A percentile compares a stretch with the other conserved stretches of the same genome.
These are phyloP conservation scores for Punica granatum DNA, from an alignment of 345 rosid species.

Conservation along the genomic window DNA sequence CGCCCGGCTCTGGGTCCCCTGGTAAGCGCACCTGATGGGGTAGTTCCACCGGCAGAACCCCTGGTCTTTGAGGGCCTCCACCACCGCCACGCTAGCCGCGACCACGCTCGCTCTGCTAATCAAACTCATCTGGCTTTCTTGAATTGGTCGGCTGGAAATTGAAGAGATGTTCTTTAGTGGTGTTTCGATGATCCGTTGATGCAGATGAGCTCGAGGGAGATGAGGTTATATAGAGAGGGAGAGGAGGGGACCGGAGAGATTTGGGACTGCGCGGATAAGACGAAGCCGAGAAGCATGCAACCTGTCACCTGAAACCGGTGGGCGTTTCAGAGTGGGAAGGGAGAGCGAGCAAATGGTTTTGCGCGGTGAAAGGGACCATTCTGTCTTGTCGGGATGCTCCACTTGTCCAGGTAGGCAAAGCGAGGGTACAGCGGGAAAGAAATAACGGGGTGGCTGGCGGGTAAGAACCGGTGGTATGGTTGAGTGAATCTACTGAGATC, in stretches of 20 bases:
- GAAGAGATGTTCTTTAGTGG: not conserved
- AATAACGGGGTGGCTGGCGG: too few relatives aligned
- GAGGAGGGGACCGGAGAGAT: too few relatives aligned
- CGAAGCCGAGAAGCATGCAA: too few relatives aligned
- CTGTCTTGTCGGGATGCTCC: not conserved
- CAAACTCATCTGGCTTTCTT: slow-evolving; percentile 5
- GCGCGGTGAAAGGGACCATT: not conserved
- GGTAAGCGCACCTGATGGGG: slow-evolving; percentile 26
- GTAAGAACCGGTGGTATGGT: too few relatives aligned
- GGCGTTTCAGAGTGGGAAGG: not conserved
- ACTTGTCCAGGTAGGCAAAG: not conserved
- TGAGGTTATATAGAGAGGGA: not conserved
- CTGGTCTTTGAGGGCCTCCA: slow-evolving; percentile 48
- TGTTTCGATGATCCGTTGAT: not conserved
- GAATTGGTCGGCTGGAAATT: not conserved
- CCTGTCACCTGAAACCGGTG: slow-evolving; percentile 2
- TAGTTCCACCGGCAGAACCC: slow-evolving; percentile 49
- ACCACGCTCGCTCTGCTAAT: slow-evolving; percentile 37
- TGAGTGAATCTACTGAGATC: not conserved
- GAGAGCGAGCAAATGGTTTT: not conserved
- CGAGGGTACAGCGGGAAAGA: not conserved
- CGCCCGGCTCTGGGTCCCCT: slow-evolving; percentile 22
- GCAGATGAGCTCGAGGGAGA: not conserved
- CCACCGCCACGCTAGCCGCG: slow-evolving; percentile 42
- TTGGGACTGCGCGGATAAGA: too few relatives aligned